A percentile compares a stretch with the other conserved stretches of the same genome.
Evolutionary conservation across 106 monocot genomes (phyloP).

Genomic region (Platanthera guangdongensis): DNA sequence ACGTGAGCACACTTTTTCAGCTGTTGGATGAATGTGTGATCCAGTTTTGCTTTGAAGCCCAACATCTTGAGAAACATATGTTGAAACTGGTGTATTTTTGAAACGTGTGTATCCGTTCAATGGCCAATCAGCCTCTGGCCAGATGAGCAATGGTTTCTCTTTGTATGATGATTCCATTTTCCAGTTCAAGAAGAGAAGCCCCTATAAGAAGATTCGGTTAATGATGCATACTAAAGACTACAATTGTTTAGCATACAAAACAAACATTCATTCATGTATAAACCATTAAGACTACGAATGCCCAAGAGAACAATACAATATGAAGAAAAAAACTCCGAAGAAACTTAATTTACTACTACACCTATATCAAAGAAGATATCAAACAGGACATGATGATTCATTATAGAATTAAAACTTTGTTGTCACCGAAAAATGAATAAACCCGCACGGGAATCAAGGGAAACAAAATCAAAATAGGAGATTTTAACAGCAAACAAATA

Average conservation of each 20-base stretch:
- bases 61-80: constrained; percentile 51
- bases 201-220: constrained; percentile 26
- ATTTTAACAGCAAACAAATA: not conserved
- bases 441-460: not conserved
- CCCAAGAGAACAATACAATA: not conserved
- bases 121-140: constrained; percentile 89
- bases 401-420: not conserved
- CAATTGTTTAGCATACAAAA: not conserved
- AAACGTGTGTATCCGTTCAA: constrained; percentile 59
- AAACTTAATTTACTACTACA: not conserved
- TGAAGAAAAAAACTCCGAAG: not conserved
- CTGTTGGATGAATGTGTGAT: constrained; percentile 50
- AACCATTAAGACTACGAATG: not conserved
- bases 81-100: constrained; percentile 57
- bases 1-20: constrained; percentile 57
- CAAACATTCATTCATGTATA: not conserved
- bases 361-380: not conserved
- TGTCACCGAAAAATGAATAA: not conserved
- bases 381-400: not conserved
- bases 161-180: constrained; percentile 18
- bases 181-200: constrained; percentile 71
- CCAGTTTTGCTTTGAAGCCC: constrained; percentile 63
- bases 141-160: constrained; percentile 46
- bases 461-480: not conserved
- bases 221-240: not conserved